These are phyloP conservation scores for Phylloboletellus chloephorus DNA, from an alignment of 1,284 basidiomycete genomes.

Conservation along the genomic window DNA sequence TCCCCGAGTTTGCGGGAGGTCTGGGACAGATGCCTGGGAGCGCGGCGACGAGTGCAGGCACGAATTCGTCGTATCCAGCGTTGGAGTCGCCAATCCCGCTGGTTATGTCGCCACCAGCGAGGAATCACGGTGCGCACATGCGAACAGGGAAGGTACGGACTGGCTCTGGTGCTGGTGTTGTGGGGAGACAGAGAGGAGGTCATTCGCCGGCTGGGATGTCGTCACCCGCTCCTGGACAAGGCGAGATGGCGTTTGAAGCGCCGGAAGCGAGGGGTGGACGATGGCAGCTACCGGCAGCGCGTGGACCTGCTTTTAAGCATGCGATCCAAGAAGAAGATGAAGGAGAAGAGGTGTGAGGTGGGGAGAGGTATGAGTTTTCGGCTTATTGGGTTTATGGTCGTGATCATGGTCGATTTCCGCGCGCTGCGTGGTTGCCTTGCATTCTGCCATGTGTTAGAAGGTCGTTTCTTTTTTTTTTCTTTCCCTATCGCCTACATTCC, in stretches of 20 bases:
- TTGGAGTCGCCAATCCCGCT: slow-evolving; percentile 33
- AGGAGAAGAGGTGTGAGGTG: slow-evolving; percentile 56
- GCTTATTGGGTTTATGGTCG: slow-evolving; percentile 6
- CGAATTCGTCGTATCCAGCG: slow-evolving; percentile 22
- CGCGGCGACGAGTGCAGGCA: slow-evolving; percentile 21
- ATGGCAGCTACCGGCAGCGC: slow-evolving; percentile 57
- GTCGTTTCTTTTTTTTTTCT: slow-evolving; percentile 5
- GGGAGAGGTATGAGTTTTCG: slow-evolving; percentile 5
- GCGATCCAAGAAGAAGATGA: slow-evolving; percentile 75
- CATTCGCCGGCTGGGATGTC: slow-evolving; percentile 54
- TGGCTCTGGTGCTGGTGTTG: slow-evolving; percentile 18
- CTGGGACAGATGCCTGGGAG: slow-evolving; percentile 62
- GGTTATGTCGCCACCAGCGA: slow-evolving; percentile 39
- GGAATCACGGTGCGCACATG: slow-evolving; percentile 24
- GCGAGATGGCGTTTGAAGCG: slow-evolving; percentile 44
- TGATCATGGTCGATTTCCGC: slow-evolving; percentile 10
- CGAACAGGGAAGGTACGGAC: slow-evolving; percentile 27
- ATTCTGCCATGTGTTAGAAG: slow-evolving; percentile 3
- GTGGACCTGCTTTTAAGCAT: slow-evolving; percentile 60
- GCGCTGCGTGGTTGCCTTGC: slow-evolving; percentile 6
- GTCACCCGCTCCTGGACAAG: slow-evolving; percentile 47
- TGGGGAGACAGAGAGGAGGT: slow-evolving; percentile 38
- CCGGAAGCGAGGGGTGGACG: slow-evolving; percentile 46
- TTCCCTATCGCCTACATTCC: slow-evolving; percentile 16
- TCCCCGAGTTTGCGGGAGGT: slow-evolving; percentile 69